phyloP scores from a whole-genome alignment of 2,329 filamentous ascomycete species.

The Daldinia sp. region DNA sequence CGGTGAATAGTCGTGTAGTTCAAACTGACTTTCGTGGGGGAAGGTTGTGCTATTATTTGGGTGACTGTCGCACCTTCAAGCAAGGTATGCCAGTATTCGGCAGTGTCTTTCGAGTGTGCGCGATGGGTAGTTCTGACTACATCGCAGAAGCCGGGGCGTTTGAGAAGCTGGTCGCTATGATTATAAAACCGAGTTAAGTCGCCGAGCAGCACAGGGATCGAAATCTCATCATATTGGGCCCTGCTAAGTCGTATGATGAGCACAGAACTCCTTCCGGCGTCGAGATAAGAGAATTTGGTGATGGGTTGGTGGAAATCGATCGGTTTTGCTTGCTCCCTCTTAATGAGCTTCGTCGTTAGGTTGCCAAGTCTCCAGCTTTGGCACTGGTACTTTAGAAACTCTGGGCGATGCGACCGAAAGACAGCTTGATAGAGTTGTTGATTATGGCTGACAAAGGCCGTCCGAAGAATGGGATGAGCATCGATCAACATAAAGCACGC shows the following conservation, averaged over 20 bases:
- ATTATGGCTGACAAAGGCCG: conserved; percentile 63
- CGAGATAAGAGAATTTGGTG: conserved; percentile 65
- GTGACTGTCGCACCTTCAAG: conserved; percentile 63
- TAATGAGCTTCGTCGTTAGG: conserved; percentile 57
- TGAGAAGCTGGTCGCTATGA: conserved; percentile 50
- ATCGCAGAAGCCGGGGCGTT: conserved; percentile 61
- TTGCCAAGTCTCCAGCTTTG: conserved; percentile 56
- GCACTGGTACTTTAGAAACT: conserved; percentile 60
- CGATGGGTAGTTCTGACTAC: conserved; percentile 58
- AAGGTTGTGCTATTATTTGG: conserved; percentile 57
- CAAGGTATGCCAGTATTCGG: conserved; percentile 60
- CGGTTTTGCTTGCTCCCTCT: conserved; percentile 56
- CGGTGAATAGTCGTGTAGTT: conserved; percentile 57
- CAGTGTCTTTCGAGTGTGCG: conserved; percentile 54
- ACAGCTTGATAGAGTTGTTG: conserved; percentile 63
- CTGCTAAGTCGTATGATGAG: conserved; percentile 62
- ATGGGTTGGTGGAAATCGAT: conserved; percentile 59
- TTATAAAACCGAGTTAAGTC: conserved; percentile 63
- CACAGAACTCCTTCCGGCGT: conserved; percentile 61
- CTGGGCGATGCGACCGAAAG: conserved; percentile 57
- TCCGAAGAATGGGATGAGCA: conserved; percentile 66
- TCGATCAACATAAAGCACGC: conserved; percentile 60
- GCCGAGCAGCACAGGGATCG: conserved; percentile 60
- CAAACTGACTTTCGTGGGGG: conserved; percentile 56
- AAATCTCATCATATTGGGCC: conserved; percentile 63